Evolutionary conservation across 1,139 yeast genomes (phyloP).

Genomic region (Pneumocystis carinii): DNA sequence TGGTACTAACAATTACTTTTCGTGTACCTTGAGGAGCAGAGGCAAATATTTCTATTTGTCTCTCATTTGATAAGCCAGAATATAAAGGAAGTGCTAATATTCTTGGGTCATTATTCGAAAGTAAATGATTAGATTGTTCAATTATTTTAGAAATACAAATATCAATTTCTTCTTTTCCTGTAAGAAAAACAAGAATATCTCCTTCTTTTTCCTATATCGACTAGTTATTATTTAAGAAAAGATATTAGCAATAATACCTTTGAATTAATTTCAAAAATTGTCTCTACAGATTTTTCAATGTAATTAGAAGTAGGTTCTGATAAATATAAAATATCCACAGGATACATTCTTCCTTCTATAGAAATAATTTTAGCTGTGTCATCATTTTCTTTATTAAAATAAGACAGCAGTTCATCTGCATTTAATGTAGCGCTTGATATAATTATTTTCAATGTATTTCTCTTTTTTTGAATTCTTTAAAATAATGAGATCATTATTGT

Average conservation of each 20-base stretch:
- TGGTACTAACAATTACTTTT: constrained; percentile 81
- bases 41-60: constrained; percentile 60
- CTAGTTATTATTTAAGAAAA: constrained; percentile 29
- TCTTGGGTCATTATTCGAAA: constrained; percentile 12
- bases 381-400: constrained; percentile 22
- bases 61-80: constrained; percentile 71
- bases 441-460: constrained; percentile 37
- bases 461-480: constrained; percentile 20
- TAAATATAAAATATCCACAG: constrained; percentile 62
- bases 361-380: constrained; percentile 22
- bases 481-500: not conserved
- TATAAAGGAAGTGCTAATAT: constrained; percentile 62
- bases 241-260: constrained; percentile 17
- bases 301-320: constrained; percentile 65
- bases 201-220: constrained; percentile 52
- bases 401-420: constrained; percentile 35
- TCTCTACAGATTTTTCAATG: constrained; percentile 55
- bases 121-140: constrained; percentile 34
- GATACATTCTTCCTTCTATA: constrained; percentile 52
- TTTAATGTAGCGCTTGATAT: constrained; percentile 42
- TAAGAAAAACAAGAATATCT: constrained; percentile 59
- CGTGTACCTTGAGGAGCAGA: constrained; percentile 39
- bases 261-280: constrained; percentile 58
- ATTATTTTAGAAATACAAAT: constrained; percentile 43
- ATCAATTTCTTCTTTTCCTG: constrained; percentile 83